Evolutionary conservation across 108 stramenopile species (phyloP), one percentile per base, ranked within the genome.

Genomic region (Nannochloropsis granulata): DNA sequence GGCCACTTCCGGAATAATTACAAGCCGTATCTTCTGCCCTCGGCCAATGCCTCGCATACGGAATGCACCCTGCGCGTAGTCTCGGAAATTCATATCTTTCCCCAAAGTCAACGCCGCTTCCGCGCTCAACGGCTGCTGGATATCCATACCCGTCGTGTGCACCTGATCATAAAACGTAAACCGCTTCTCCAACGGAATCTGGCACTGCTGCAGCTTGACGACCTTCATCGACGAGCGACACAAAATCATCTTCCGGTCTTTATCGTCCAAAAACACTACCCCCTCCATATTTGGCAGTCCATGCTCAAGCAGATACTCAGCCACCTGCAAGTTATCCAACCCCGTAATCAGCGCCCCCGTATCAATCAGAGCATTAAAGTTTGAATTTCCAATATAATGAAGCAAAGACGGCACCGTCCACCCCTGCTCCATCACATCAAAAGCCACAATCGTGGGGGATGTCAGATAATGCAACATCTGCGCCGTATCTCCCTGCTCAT

Each of bases 401-500:
- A 92, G 78, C 46, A 92, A 56, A 0, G 25, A 23, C 85, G 12
- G 13, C 19, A 90, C 91, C 34, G 89, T 91, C 92, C 91, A 92
- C 8, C 86, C 71, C 24, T 43, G 81, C 43, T 85, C 78, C 19
- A 92, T 86, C 24, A 45, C 44, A 13, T 89, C 84, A 44, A 80
- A 84, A 8, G 85, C 43, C 21, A 89, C 71, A 9, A 91, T 83
- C 13, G 34, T 26, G 45, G 95, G 92, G 81, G 93, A 93, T 10
- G 96, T 96, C 45, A 99, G 89, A 82, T 91, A 95, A 85, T 96
- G 88, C 85, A 96, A 90, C 88, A 98, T 98, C 90, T 96, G 93
- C 43, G 97, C 98, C 84, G 98, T 98, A n/a, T 95, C 94, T 25
- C 97, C 95, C 45, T 94, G 96, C 84, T 98, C 97, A 83, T 95